A percentile compares a stretch with the other conserved stretches of the same genome.
These are phyloP conservation scores for Akanthomyces uredinophilus DNA, from an alignment of 2,329 filamentous ascomycete genomes.

Conservation along the genomic window DNA sequence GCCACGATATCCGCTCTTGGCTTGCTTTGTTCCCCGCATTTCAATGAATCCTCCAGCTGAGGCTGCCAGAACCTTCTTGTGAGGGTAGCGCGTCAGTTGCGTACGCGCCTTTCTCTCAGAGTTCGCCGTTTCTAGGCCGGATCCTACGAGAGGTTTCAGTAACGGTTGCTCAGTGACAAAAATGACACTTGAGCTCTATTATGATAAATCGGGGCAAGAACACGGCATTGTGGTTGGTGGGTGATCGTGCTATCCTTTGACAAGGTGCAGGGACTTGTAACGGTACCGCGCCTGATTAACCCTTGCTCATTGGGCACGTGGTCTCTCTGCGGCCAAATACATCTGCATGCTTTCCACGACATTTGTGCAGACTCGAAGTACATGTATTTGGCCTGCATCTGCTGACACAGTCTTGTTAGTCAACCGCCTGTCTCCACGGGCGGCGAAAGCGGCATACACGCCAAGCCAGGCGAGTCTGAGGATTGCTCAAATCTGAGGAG, in stretches of 20 bases:
- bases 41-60: background rate
- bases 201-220: background rate
- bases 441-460: background rate
- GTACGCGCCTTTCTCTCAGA: background rate
- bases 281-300: background rate
- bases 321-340: background rate
- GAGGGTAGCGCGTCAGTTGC: background rate
- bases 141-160: background rate
- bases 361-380: background rate
- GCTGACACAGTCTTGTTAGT: background rate
- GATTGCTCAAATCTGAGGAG: background rate
- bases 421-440: background rate
- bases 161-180: background rate
- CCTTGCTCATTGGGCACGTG: background rate
- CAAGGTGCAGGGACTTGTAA: background rate
- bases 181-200: too few species aligned
- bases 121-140: background rate
- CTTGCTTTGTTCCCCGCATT: background rate
- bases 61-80: background rate
- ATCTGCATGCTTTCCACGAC: background rate
- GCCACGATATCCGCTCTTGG: constrained; percentile 4
- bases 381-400: background rate
- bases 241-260: background rate
- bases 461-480: background rate
- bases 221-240: background rate